Base-by-base conservation (phyloP, 1,284 basidiomycete species). In the Leucoagaricus sp. region DNA sequence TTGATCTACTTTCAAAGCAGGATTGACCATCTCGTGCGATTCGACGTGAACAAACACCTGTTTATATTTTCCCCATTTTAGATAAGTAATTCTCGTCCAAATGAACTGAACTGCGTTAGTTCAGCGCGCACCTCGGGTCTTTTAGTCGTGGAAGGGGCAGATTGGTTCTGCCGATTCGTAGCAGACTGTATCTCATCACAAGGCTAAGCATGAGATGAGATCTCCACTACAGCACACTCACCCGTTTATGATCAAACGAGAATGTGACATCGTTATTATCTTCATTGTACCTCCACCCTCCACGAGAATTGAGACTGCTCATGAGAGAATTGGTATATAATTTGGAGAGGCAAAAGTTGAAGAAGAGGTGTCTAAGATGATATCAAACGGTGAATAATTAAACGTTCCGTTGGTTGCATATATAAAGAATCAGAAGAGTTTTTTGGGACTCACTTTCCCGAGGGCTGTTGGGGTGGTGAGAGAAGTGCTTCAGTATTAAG, bases 261-360 rank as follows among this genome's bases (percentile, higher is more conserved):
- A 42, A 25, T 2, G 50, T 17, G 15, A 19, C 21, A 19, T 49
- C 49, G n/a, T n/a, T n/a, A 29, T 29, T 55, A 7, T 50, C 48
- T 5, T 47, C 42, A 25, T 29, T 40, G 36, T 58, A 58, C 15
- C 58, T 57, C 61, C 58, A 61, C 21, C 63, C 63, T 12, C 59
- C 57, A 26, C 69, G 60, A 15, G 70, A 65, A 41, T 72, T 71
- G 49, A 72, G 60, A 36, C 65, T 69, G 55, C 68, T 70, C 66
- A 72, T 66, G 33, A 71, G 60, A 1, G 67, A 68, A 55, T 68
- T 71, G 47, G 68, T 70, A 61, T 70, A 72, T 17, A 74, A 58
- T 55, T 73, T 68, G 33, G 62, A 64, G 26, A 71, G 64, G 4
- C 63, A 60, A 51, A 68, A 65, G 58, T 70, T 68, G 60, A 65